These are phyloP conservation scores for Xylaria sp. DNA, from an alignment of 2,329 filamentous ascomycete genomes.

Conservation along the genomic window DNA sequence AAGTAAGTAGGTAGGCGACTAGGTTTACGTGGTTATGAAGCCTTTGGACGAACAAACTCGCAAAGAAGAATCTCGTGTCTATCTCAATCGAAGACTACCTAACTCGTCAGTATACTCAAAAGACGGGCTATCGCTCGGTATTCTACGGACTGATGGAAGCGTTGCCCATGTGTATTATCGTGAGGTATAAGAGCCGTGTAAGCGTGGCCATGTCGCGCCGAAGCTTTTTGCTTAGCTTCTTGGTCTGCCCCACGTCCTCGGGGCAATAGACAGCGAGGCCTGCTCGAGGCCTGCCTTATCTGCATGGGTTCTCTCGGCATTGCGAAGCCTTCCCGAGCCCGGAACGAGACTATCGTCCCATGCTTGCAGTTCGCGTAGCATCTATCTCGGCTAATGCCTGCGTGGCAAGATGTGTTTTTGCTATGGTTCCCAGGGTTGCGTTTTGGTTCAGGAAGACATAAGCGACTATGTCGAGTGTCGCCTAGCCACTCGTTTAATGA, in stretches of 20 bases:
- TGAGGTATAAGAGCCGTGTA: not conserved
- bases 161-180: not conserved
- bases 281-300: slow-evolving; percentile 3
- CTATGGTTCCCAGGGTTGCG: no score
- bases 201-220: not conserved
- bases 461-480: not conserved
- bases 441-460: not conserved
- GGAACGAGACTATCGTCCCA: not conserved
- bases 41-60: no score
- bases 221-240: not conserved
- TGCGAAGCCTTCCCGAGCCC: not conserved
- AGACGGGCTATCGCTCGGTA: not conserved
- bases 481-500: not conserved
- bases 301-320: slow-evolving; percentile 20
- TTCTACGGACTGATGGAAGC: not conserved
- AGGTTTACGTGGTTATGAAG: no score
- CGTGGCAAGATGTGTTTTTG: no score
- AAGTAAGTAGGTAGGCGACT: no score
- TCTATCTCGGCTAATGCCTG: no score
- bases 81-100: no score
- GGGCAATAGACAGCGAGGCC: slow-evolving; percentile 25
- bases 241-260: slow-evolving; percentile 28
- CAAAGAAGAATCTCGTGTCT: no score
- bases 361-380: not conserved
- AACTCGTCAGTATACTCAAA: no score